Base-by-base conservation (phyloP, 495 filamentous ascomycete genomes). In the Penicillium lagena region DNA sequence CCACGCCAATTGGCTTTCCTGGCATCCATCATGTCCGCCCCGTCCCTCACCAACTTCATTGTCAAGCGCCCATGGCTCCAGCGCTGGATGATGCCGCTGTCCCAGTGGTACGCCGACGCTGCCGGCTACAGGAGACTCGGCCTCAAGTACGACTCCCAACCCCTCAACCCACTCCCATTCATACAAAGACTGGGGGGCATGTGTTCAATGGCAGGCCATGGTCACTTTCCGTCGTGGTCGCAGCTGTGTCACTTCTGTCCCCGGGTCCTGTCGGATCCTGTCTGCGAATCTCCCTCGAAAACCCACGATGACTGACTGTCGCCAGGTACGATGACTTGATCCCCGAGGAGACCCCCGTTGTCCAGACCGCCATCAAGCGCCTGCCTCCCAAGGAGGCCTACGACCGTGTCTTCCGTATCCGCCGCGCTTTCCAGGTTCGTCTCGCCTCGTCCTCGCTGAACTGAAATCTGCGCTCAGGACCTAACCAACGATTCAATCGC, bases 361-460 rank as follows among this genome's bases (percentile, higher is more conserved):
- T 97, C 56, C 82, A 90, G 65, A 73, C 80, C 51, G 93, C 93
- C 42, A 77, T 98, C 63, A 84, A 86, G 78, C 89, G 93, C 66
- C 85, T 98, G 35, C 80, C 88, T 32, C 77, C 86, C 50, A 90
- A 94, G 78, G 88, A 88, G 58, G 77, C 81, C 56, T 97, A 97
- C 71, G 93, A 98, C 76, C 91, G 93, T 68, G 81, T 96, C 62
- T 97, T 86, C 82, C 89, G 93, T 59, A 80, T 97, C 66, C 86
- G 93, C 65, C 82, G 93, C 65, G 94, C 93, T 55, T 85, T 91
- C 73, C 93, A 97, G 82, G 86, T 90, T 67, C 35, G 70, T 45
- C 2, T 6, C 22, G 22, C 22, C 22, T 22, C 0, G 22, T 22
- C 6, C 22, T 22, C 22, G 3, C 22, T 22, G 4, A 22, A 22